phyloP scores from a whole-genome alignment of 352 stramenopile species.

The Globisporangium canariense region DNA sequence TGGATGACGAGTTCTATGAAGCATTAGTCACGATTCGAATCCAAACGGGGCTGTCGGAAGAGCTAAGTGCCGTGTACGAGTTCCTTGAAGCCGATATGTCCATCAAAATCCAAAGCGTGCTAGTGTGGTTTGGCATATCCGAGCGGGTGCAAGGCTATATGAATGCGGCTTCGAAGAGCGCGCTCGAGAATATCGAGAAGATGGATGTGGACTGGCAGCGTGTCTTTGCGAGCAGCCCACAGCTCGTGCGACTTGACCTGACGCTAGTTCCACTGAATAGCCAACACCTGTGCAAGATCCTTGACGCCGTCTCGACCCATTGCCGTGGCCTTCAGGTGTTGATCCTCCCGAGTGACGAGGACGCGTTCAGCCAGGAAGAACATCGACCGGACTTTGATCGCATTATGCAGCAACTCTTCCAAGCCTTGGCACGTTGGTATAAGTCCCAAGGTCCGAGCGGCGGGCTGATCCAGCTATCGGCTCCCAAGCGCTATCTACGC shows the following conservation, averaged over 20 bases:
- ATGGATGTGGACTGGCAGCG: slow-evolving; percentile 16
- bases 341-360: slow-evolving; percentile 16
- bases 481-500: not conserved
- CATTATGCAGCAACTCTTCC: not conserved
- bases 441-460: not conserved
- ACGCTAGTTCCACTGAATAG: slow-evolving; percentile 13
- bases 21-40: not conserved
- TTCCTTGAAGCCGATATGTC: not conserved
- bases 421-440: not conserved
- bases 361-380: too few species aligned
- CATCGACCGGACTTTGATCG: not conserved
- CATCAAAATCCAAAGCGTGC: not conserved
- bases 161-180: too few species aligned
- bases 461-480: not conserved
- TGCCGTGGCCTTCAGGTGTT: slow-evolving; percentile 15
- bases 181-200: not conserved
- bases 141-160: too few species aligned
- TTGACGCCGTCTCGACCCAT: slow-evolving; percentile 11
- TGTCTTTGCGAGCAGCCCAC: slow-evolving; percentile 9
- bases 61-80: not conserved
- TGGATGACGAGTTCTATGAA: not conserved
- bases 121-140: not conserved
- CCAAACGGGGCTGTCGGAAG: not conserved
- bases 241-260: slow-evolving; percentile 18
- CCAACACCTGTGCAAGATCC: slow-evolving; percentile 1